phyloP scores from a whole-genome alignment of 352 stramenopile genomes.

The Pythium utonaiense region DNA sequence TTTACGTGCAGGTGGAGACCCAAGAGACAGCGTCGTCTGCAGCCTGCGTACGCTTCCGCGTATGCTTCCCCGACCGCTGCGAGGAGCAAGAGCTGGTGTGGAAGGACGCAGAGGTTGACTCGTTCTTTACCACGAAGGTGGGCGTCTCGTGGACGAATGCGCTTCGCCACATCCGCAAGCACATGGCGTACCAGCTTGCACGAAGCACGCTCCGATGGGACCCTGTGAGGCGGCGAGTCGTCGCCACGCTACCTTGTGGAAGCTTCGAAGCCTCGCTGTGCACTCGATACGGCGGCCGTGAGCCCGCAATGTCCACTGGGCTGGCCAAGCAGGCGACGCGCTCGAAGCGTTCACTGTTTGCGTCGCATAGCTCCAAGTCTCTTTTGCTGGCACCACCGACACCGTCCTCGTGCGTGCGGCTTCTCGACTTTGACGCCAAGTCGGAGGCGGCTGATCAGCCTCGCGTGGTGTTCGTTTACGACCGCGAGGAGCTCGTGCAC shows the following conservation, averaged over 20 bases:
- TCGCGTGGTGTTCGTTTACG: slow-evolving; percentile 31
- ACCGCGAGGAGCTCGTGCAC: slow-evolving; percentile 54
- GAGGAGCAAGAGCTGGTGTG: slow-evolving; percentile 46
- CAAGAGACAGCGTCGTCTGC: not conserved
- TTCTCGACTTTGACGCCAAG: slow-evolving; percentile 36
- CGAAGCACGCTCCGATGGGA: slow-evolving; percentile 16
- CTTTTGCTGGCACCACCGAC: slow-evolving; percentile 4
- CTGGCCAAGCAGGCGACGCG: not conserved
- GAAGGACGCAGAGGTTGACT: slow-evolving; percentile 49
- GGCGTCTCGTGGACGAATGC: slow-evolving; percentile 35
- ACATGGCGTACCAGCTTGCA: slow-evolving; percentile 14
- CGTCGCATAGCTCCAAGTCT: slow-evolving; percentile 14
- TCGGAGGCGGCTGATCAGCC: slow-evolving; percentile 17
- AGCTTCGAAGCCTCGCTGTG: slow-evolving; percentile 11
- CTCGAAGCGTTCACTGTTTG: slow-evolving; percentile 28
- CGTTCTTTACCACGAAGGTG: slow-evolving; percentile 27
- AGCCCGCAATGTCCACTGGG: not conserved
- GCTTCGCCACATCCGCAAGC: slow-evolving; percentile 8
- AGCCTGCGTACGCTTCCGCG: slow-evolving; percentile 16
- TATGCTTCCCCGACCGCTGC: slow-evolving; percentile 50
- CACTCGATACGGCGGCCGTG: slow-evolving; percentile 11
- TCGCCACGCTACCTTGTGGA: slow-evolving; percentile 21
- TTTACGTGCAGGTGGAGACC: slow-evolving; percentile 61
- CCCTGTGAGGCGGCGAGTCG: slow-evolving; percentile 3
- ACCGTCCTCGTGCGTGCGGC: slow-evolving; percentile 37